Base-by-base conservation (phyloP, 1,284 basidiomycete genomes). In the Stereum hirsutum region DNA sequence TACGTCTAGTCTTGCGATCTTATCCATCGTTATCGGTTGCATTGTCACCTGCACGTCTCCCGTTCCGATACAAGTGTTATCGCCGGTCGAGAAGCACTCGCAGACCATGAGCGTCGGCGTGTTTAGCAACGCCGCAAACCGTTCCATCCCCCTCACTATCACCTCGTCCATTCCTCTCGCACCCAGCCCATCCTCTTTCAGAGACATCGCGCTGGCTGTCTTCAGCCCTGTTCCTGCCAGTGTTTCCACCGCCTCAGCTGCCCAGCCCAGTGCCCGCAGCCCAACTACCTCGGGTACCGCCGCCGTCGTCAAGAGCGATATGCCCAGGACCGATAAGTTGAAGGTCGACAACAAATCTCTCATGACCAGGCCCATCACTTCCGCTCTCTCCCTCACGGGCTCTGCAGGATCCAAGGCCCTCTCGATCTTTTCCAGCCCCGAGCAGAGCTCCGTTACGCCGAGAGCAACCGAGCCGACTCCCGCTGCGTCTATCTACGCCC, bases 1-100 rank as follows among this genome's bases (percentile, higher is more conserved):
- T 48, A 41, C 48, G 44, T 23, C 27, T 45, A 85, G 82, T 39
- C 70, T 85, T 47, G 78, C 80, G 0, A 57, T 85, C 40, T 58
- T 85, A 46, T 81, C 80, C 28, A 64, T 85, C 31, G 67, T 85
- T n/a, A 62, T 83, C 42, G 78, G 80, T 11, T 74, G 80, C 48
- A 64, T 77, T 7, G 69, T 79, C 52, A 78, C 79, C 46, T 69
- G 72, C 4, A 58, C 65, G 4, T 68, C 76, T 52, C 66, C 63
- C 17, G 51, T 61, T n/a, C 52, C 66, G 12, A 52, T 58, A 2
- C 56, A 63, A 19, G 45, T 61, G 7, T 60, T 64, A 15, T 62
- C 66, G 4, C 60, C 66, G 11, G 61, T 63, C 20, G 44, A 43
- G 38, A 43, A 51, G 24, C 30, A 28, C 7, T 36, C 41, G 7